phyloP scores from a whole-genome alignment of 768 basidiomycete genomes.

The Saitozyma sp. region DNA sequence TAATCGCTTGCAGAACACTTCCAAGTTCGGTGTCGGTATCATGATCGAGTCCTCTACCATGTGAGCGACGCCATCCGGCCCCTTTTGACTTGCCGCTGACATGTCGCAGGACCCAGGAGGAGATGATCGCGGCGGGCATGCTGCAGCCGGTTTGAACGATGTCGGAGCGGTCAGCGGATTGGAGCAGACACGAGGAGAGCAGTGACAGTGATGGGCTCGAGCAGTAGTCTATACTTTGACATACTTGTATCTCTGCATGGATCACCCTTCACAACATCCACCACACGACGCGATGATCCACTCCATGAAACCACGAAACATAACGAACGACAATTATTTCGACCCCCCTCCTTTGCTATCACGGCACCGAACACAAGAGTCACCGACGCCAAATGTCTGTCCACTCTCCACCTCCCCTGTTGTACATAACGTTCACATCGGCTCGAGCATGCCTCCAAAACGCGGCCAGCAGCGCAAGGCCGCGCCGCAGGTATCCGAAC shows the following conservation, averaged over 20 bases:
- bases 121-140: conserved; percentile 50
- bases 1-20: conserved; percentile 66
- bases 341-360: too few species aligned
- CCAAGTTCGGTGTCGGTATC: conserved; percentile 94
- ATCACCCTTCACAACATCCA: conserved; percentile 21
- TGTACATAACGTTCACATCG: too few species aligned
- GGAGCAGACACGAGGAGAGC: background rate
- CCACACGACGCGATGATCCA: too few species aligned
- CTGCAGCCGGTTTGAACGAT: conserved; percentile 31
- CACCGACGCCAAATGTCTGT: too few species aligned
- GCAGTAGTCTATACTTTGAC: conserved; percentile 1
- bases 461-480: too few species aligned
- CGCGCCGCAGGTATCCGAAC: too few species aligned
- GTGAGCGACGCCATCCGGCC: conserved; percentile 20
- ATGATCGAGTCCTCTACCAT: conserved; percentile 74
- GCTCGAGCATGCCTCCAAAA: too few species aligned
- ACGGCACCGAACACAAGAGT: too few species aligned
- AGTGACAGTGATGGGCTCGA: background rate
- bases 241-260: conserved; percentile 24
- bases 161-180: background rate
- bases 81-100: conserved; percentile 6
- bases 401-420: too few species aligned
- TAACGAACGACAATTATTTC: too few species aligned
- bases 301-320: too few species aligned
- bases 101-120: conserved; percentile 32